Evolutionary conservation across 2,329 filamentous ascomycete genomes (phyloP), one percentile per base, ranked within the genome.

Genomic region (Colletotrichum melonis): DNA sequence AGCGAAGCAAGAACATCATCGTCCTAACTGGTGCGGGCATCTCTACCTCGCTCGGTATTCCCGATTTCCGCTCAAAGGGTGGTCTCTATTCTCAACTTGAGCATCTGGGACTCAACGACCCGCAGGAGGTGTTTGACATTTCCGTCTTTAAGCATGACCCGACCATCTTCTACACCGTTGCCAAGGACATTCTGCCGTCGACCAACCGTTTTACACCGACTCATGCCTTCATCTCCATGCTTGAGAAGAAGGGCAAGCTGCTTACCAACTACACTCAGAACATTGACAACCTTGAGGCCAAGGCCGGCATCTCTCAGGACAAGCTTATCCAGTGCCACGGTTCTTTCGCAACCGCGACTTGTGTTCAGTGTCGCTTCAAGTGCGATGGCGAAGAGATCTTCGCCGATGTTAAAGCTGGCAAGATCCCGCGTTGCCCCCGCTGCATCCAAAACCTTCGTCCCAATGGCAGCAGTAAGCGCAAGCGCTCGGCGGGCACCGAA

Each of bases 221-320:
- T 0, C 97, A 99, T 86, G 92, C 93, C 66, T 99, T 99, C 85
- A 97, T 99, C 79, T 91, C 92, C 42, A 88, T 98, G 78, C 89
- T 99, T 46, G 94, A 99, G 82, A 89, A 96, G 77, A 93, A 95
- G 82, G 92, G 90, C 76, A 98, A 98, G 82, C 89, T 99, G 7
- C 89, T 98, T 73, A 98, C 95, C 55, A 98, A 98, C 84, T 99
- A 98, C 85, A 97, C 97, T 0, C 97, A 99, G 81, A 99, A 99
- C 82, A 98, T 99, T 79, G 97, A 99, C 86, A 98, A 98, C 78
- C 91, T 98, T 64, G 96, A 99, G 82, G 90, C 92, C 74, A 92
- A 94, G 78, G 96, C 96, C 0, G 97, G 97, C 26, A 94, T 99
- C 73, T 84, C 87, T 26, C 88, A 91, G 1, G 92, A 94, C 42